A percentile compares a stretch with the other conserved stretches of the same genome.
Evolutionary conservation across 2,329 filamentous ascomycete genomes (phyloP).

Genomic region (Aspergillus carbonarius): DNA sequence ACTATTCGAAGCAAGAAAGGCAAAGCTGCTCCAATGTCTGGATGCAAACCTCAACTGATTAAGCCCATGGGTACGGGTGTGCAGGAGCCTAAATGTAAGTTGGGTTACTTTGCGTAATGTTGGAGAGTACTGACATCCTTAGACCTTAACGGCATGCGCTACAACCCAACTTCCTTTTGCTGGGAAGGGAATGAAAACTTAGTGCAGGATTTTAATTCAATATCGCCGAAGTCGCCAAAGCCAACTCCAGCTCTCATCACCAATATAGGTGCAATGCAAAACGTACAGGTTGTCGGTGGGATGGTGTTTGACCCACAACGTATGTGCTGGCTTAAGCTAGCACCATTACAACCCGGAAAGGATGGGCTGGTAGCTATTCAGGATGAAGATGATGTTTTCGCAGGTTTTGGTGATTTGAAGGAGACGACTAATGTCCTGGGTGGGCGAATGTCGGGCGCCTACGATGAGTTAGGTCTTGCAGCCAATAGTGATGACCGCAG

Average conservation of each 20-base stretch:
- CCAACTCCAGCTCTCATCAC: constrained; percentile 72
- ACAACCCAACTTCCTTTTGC: constrained; percentile 79
- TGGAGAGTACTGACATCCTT: constrained; percentile 15
- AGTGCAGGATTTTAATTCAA: constrained; percentile 72
- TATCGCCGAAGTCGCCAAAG: constrained; percentile 43
- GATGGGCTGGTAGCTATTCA: constrained; percentile 57
- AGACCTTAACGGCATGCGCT: constrained; percentile 94
- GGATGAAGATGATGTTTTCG: constrained; percentile 91
- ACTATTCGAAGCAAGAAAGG: constrained; percentile 48
- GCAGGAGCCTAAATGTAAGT: constrained; percentile 77
- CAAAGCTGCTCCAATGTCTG: constrained; percentile 33
- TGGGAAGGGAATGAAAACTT: constrained; percentile 97
- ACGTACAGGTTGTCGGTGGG: constrained; percentile 89
- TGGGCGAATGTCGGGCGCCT: constrained; percentile 24
- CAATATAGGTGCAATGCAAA: constrained; percentile 79
- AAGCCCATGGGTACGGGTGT: constrained; percentile 72
- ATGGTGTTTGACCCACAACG: constrained; percentile 98
- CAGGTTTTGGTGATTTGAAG: constrained; percentile 88
- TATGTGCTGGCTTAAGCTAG: constrained; percentile 95
- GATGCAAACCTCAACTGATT: constrained; percentile 78
- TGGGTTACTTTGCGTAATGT: not conserved
- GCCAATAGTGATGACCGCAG: constrained; percentile 41
- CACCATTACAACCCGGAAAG: constrained; percentile 42
- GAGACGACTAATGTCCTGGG: constrained; percentile 51
- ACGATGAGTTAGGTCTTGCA: constrained; percentile 27